Evolutionary conservation across 208 protist species (phyloP), one percentile per base, ranked within the genome.

Genomic region (Acanthamoeba quina): DNA sequence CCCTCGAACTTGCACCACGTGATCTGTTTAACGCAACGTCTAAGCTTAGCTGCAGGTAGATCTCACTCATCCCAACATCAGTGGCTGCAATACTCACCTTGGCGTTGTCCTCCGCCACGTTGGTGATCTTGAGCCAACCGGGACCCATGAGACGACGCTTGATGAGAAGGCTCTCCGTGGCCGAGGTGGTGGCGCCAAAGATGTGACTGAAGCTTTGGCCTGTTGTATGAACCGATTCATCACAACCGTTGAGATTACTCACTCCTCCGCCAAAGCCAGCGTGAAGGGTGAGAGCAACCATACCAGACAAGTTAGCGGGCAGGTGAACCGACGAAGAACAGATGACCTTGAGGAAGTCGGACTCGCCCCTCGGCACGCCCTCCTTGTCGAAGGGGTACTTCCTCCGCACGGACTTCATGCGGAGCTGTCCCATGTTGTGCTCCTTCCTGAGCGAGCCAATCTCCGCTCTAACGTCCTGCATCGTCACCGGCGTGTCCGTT

Each of bases 1-100:
- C 70, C 90, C 26, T 94, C 90, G 31, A 88, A 66, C 60, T 86
- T 94, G 41, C 90, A 94, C 90, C 90, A 94, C 17, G 86, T 64
- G 52, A 92, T 41, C 90, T 93, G 68, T n/a, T 82, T 0, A 21
- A 41, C 7, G 85, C 31, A 7, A 19, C 49, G 29, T n/a, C n/a
- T n/a, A n/a, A n/a, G n/a, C 3, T 31, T 31, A 58, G 41, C 10
- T 83, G 41, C 49, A 44, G 47, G 17, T 24, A 13, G 19, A 44
- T 10, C 6, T 24, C 26, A 29, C 26, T 70, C 9, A 58, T 11
- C 64, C 34, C 44, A 49, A 49, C 44, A 49, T 10, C 9, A 49
- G 44, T 49, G 44, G 44, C 11, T 0, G 11, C 44, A 26, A 83
- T 5, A 15, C n/a, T 64, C 41, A 93, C 89, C 89, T 94, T 94